Conservation (phyloP, 768 basidiomycete species). For the Boletus vinaceobasis region DNA sequence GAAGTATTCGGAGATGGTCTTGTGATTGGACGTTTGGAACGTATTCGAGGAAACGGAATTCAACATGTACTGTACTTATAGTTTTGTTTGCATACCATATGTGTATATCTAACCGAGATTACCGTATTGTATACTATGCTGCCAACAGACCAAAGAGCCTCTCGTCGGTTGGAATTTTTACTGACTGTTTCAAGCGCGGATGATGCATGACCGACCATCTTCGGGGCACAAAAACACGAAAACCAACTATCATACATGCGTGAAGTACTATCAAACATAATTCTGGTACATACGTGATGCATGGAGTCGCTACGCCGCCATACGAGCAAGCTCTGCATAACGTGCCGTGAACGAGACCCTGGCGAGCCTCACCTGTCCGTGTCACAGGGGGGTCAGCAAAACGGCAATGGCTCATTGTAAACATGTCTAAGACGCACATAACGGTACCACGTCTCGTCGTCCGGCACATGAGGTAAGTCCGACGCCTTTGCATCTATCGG, state of each 20-base stretch:
- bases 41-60: background rate
- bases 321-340: constrained; percentile 18
- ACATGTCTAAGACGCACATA: constrained; percentile 26
- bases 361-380: constrained; percentile 12
- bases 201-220: background rate
- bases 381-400: background rate
- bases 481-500: constrained; percentile 29
- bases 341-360: constrained; percentile 18
- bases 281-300: background rate
- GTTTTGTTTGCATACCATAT: constrained; percentile 16
- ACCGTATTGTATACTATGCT: constrained; percentile 11
- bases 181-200: background rate
- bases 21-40: background rate
- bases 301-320: background rate
- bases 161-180: too few relatives aligned
- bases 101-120: constrained; percentile 14
- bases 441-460: constrained; percentile 36
- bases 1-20: background rate
- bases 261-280: background rate
- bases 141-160: background rate
- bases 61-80: constrained; percentile 5
- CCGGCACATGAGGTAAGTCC: constrained; percentile 34
- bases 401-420: background rate
- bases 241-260: background rate
- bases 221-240: background rate